Evolutionary conservation across 2,329 filamentous ascomycete genomes (phyloP), one percentile per base, ranked within the genome.

Genomic region (Curvularia sp.): DNA sequence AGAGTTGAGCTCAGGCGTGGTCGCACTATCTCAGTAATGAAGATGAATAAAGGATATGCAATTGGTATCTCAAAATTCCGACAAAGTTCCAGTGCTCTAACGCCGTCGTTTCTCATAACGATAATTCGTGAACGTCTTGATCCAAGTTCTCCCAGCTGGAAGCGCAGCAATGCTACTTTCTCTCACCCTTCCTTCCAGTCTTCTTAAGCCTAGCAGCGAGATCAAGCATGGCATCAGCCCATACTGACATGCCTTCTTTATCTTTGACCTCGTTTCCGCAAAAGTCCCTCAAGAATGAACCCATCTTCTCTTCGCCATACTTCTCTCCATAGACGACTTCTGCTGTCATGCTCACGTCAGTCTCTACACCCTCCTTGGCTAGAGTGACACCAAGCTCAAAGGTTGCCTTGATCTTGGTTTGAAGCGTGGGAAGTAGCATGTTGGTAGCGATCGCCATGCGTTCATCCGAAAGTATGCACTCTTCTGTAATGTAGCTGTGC

Each of bases 281-380:
- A 73, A 83, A 82, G 34, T 83, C 83, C 12, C 80, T 75, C 61
- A 95, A 71, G 65, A 90, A 93, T 54, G 92, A 89, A n/a, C 79
- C 81, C 80, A 95, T 88, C 76, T 91, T 93, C 49, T 81, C 84
- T 63, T 87, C 86, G 63, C 92, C 91, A 74, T 93, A 93, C 59
- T 85, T 83, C 77, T 94, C 90, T 0, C 91, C 91, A 72, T 95
- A 95, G 2, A 92, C 80, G 1, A 93, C 86, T 51, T 80, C 82
- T 0, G 87, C 89, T 5, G 77, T 78, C 23, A 90, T 78, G 13
- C 76, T 74, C 34, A 91, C 81, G 1, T 85, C 81, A 10, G 89
- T 77, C 3, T 83, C 81, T n/a, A 80, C 79, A 1, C 78, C 77
- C 0, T 77, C 78, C 48, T 77, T 79, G 9, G 77, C 75, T 2